A percentile compares a stretch with the other conserved stretches of the same genome.
Conservation (phyloP, 768 basidiomycete genomes). For the Termitomyces sp. region DNA sequence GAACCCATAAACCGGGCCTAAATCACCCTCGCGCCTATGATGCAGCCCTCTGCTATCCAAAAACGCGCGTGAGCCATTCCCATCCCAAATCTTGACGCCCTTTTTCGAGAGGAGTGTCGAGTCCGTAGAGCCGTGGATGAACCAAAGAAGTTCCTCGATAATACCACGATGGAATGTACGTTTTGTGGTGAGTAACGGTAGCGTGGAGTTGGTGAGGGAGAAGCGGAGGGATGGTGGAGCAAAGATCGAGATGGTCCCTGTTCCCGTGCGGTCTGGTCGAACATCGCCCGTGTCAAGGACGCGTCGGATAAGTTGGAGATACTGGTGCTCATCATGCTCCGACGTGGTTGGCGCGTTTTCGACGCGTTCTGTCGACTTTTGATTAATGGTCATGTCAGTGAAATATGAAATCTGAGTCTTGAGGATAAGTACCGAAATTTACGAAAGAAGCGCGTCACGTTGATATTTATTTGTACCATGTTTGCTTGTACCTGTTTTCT, state of each 20-base stretch:
- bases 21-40: slow-evolving; percentile 83
- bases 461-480: no score
- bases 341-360: slow-evolving; percentile 61
- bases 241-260: slow-evolving; percentile 89
- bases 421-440: no score
- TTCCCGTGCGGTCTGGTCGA: slow-evolving; percentile 91
- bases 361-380: not conserved
- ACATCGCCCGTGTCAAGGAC: slow-evolving; percentile 74
- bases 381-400: slow-evolving; percentile 1
- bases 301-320: slow-evolving; percentile 75
- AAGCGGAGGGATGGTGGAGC: slow-evolving; percentile 90
- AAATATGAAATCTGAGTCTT: no score
- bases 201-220: slow-evolving; percentile 66
- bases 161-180: slow-evolving; percentile 91
- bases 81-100: slow-evolving; percentile 97
- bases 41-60: slow-evolving; percentile 81
- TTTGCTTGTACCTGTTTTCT: no score
- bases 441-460: no score
- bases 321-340: slow-evolving; percentile 83
- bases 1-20: slow-evolving; percentile 97
- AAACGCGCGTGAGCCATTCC: slow-evolving; percentile 88
- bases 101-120: slow-evolving; percentile 69
- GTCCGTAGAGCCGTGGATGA: slow-evolving; percentile 82
- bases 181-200: slow-evolving; percentile 94
- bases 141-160: slow-evolving; percentile 94